Evolutionary conservation across 1,284 basidiomycete genomes (phyloP).

Genomic region (Cutaneotrichosporon dermatis): DNA sequence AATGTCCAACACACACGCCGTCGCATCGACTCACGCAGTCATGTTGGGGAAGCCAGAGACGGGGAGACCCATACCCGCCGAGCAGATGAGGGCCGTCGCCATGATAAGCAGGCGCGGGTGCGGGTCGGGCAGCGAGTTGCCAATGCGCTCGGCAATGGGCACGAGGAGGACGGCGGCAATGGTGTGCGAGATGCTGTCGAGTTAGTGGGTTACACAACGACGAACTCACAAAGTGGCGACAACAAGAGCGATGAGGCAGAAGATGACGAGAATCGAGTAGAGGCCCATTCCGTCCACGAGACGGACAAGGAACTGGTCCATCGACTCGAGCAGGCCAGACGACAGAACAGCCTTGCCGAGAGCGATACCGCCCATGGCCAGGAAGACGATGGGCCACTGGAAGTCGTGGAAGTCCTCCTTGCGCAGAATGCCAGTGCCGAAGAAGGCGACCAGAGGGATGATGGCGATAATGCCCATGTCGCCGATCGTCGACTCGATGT

Average conservation of each 20-base stretch:
- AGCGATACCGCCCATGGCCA: constrained; percentile 98
- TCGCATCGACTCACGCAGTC: constrained; percentile 65
- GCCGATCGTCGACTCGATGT: constrained; percentile 72
- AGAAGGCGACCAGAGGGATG: constrained; percentile 89
- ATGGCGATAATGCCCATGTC: constrained; percentile 98
- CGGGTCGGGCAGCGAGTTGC: constrained; percentile 63
- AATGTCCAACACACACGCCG: constrained; percentile 16
- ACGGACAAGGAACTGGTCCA: constrained; percentile 66
- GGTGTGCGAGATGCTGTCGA: constrained; percentile 75
- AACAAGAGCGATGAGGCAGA: constrained; percentile 81
- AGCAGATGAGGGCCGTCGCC: constrained; percentile 83
- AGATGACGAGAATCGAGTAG: constrained; percentile 77
- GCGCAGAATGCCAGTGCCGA: constrained; percentile 86
- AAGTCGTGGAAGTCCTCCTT: constrained; percentile 97
- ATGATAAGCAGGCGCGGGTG: constrained; percentile 81
- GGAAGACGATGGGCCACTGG: constrained; percentile 84
- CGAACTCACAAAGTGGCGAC: constrained; percentile 53
- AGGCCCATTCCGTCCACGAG: constrained; percentile 67
- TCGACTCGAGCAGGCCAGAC: constrained; percentile 76
- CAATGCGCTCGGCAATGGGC: constrained; percentile 90
- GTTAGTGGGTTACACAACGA: neutral
- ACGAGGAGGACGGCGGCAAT: constrained; percentile 94
- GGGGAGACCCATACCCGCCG: constrained; percentile 95
- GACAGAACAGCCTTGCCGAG: constrained; percentile 90
- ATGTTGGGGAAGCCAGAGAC: constrained; percentile 97